Conservation (phyloP, 2,329 filamentous ascomycete genomes). For the Fusarium sp. region DNA sequence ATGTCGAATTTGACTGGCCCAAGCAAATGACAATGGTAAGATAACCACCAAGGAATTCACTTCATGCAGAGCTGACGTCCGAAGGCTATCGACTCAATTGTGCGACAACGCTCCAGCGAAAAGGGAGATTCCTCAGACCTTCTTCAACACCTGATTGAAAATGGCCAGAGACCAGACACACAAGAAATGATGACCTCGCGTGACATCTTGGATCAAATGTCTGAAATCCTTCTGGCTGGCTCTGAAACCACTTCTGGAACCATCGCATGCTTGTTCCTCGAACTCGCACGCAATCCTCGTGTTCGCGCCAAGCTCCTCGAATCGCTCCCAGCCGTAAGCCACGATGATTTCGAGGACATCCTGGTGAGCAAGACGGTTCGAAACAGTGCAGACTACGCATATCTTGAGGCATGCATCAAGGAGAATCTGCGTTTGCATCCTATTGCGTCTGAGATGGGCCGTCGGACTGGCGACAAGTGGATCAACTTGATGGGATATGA, state of each 20-base stretch:
- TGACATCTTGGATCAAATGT: not conserved
- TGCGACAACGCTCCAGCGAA: not conserved
- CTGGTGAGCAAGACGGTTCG: not conserved
- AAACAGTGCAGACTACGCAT: not conserved
- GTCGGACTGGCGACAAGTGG: not conserved
- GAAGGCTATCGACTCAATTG: not conserved
- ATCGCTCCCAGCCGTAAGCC: not conserved
- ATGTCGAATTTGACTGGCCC: slow-evolving; percentile 4
- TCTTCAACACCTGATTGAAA: slow-evolving; percentile 1
- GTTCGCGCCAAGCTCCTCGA: not conserved
- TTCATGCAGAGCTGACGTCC: not conserved
- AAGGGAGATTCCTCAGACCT: not conserved
- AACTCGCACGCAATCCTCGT: not conserved
- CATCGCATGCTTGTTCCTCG: not conserved
- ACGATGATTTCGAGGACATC: not conserved
- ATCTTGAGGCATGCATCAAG: not conserved
- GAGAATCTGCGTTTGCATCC: slow-evolving; percentile 1
- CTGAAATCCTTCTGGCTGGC: not conserved
- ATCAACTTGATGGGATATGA: not conserved
- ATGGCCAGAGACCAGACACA: not conserved
- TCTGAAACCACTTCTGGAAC: not conserved
- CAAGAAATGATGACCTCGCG: not conserved
- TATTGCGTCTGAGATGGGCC: not conserved
- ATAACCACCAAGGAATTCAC: rapidly evolving
- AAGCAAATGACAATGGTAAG: not conserved